Conservation (phyloP, 2,329 filamentous ascomycete species). For the Fusarium sp. region DNA sequence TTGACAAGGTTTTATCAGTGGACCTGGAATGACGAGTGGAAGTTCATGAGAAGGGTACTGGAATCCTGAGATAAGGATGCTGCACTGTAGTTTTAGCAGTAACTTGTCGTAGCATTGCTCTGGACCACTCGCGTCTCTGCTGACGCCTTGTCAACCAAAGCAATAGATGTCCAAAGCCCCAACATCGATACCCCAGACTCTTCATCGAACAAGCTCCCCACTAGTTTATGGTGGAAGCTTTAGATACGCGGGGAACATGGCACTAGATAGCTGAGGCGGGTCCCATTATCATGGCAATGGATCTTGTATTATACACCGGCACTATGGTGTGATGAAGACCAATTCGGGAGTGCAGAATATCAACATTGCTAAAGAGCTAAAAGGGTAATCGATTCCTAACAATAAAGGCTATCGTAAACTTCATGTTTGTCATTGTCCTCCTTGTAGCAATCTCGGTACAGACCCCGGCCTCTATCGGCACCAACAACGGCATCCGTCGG, state of each 20-base stretch:
- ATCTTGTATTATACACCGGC: too few relatives aligned
- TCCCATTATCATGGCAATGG: conserved; percentile 5
- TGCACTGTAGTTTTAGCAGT: neutral
- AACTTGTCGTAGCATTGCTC: accelerated
- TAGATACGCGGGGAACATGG: conserved; percentile 25
- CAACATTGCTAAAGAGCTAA: neutral
- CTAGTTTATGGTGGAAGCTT: conserved; percentile 31
- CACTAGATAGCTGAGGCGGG: conserved; percentile 29
- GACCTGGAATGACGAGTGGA: conserved; percentile 4
- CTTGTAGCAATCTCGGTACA: neutral
- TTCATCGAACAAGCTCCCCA: conserved; percentile 13
- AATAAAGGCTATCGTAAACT: neutral
- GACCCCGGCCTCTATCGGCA: conserved; percentile 35
- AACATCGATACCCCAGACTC: conserved; percentile 22
- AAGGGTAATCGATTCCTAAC: neutral
- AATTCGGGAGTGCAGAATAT: neutral
- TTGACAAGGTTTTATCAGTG: conserved; percentile 34
- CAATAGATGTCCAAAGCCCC: neutral
- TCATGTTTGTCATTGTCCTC: neutral
- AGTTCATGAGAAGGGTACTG: neutral
- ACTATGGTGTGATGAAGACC: neutral
- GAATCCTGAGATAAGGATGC: neutral
- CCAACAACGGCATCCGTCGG: conserved; percentile 24
- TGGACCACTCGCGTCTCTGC: conserved; percentile 2
- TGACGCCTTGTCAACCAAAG: neutral